These are phyloP conservation scores for Amanita rimosa DNA, from an alignment of 768 basidiomycete species.

Conservation along the genomic window DNA sequence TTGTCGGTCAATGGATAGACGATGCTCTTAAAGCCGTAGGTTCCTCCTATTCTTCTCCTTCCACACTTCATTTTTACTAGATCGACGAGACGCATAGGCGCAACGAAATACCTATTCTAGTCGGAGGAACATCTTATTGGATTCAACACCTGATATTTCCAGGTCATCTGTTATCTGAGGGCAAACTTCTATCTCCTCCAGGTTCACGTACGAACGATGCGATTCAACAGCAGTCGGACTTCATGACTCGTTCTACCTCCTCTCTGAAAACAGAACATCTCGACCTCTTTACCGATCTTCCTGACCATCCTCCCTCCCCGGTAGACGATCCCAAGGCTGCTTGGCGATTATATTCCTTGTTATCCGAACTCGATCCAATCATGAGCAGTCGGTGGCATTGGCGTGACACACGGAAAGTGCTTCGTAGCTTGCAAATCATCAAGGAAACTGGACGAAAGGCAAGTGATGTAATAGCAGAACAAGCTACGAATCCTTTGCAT, in stretches of 20 bases:
- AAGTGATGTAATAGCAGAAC: slow-evolving; percentile 60
- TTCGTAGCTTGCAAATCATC: slow-evolving; percentile 68
- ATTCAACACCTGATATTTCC: slow-evolving; percentile 94
- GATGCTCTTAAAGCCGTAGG: slow-evolving; percentile 72
- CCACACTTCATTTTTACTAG: slow-evolving; percentile 24
- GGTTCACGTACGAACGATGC: not conserved
- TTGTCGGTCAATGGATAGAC: slow-evolving; percentile 78
- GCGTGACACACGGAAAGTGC: slow-evolving; percentile 86
- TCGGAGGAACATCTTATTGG: slow-evolving; percentile 97
- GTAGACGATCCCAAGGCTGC: slow-evolving; percentile 42
- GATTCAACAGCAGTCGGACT: slow-evolving; percentile 17
- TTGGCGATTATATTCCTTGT: slow-evolving; percentile 52
- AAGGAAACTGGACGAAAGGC: slow-evolving; percentile 54
- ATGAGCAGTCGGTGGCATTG: slow-evolving; percentile 91
- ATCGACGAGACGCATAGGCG: slow-evolving; percentile 61
- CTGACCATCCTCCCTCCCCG: slow-evolving; percentile 48
- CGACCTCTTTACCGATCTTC: slow-evolving; percentile 44
- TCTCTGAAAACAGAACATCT: slow-evolving; percentile 36
- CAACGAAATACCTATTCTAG: slow-evolving; percentile 71
- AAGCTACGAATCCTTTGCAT: slow-evolving; percentile 28
- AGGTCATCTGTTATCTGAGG: slow-evolving; percentile 41
- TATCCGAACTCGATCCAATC: slow-evolving; percentile 56
- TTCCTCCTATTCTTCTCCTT: slow-evolving; percentile 9
- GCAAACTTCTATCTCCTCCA: slow-evolving; percentile 6
- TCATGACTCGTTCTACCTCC: slow-evolving; percentile 28